Evolutionary conservation across 2,329 filamentous ascomycete species (phyloP), one percentile per base, ranked within the genome.

Genomic region (Neonectria neomacrospora): DNA sequence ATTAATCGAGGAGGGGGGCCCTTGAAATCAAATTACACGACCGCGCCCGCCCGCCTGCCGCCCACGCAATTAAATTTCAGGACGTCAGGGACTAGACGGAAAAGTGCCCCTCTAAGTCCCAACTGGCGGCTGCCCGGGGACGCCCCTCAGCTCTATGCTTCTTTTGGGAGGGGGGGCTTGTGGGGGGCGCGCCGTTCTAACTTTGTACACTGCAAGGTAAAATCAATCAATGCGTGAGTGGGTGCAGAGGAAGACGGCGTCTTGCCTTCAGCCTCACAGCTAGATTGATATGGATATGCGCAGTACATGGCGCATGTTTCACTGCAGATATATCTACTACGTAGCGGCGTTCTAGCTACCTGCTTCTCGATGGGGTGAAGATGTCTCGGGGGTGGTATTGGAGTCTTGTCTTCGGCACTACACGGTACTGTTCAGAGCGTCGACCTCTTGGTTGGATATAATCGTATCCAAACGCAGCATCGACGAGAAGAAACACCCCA

Each of bases 41-140:
- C 55, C 20, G 50, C 42, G 47, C 47, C 63, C 61, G 56, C 69
- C 69, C 62, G 51, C 64, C 55, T 58, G 58, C 66, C 54, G 60
- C 62, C 57, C 50, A 67, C 45, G 68, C 68, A 72, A 73, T 72
- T 73, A 72, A 71, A 73, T 69, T 65, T 65, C 64, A 73, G 68
- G 71, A 65, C 63, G 62, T 62, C 63, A 66, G 70, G 69, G 67
- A 66, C 58, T 51, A 56, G 39, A 52, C 20, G 16, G 20, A 30
- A 37, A 48, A 67, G 67, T 70, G 69, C 71, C 73, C 66, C 57
- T 67, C 67, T 58, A 58, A 61, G 34, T n/a, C 34, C 47, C 64
- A 60, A 64, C 59, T 41, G 37, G 37, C 62, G 14, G 57, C 32
- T 5, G 7, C 28, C 34, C 23, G 28, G 39, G 11, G 41, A 26